Conservation (phyloP, 2,329 filamentous ascomycete species). For the Pyrenochaeta sp. region DNA sequence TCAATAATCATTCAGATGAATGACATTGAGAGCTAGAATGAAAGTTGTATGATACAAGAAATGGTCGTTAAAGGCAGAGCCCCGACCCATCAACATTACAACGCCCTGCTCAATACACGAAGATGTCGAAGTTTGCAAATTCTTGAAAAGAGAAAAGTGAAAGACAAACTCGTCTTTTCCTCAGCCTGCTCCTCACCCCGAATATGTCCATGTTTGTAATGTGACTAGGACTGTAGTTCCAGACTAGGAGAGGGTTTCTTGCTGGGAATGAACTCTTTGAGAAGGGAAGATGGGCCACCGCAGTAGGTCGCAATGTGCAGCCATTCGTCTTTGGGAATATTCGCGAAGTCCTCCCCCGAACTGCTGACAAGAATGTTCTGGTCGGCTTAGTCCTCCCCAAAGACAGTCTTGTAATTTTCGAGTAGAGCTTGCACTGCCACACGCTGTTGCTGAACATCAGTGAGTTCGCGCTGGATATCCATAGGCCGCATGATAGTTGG, state of each 20-base stretch:
- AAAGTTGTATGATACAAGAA: slow-evolving; percentile 20
- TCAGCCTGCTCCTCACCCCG: background rate
- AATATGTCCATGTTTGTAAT: too few species aligned
- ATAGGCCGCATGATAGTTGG: slow-evolving; percentile 95
- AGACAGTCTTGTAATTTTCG: slow-evolving; percentile 86
- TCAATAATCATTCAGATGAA: slow-evolving; percentile 15
- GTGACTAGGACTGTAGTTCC: too few species aligned
- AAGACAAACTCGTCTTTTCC: background rate
- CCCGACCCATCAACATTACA: slow-evolving; percentile 1
- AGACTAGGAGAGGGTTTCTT: too few species aligned
- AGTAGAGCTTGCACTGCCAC: slow-evolving; percentile 90
- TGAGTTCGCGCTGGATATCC: slow-evolving; percentile 92
- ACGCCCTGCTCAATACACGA: slow-evolving; percentile 13
- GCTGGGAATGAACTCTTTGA: too few species aligned
- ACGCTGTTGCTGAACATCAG: slow-evolving; percentile 93
- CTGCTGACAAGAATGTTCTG: background rate
- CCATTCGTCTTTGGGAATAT: too few species aligned
- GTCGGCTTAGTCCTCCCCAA: slow-evolving; percentile 54
- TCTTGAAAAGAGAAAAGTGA: background rate
- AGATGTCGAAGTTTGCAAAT: slow-evolving; percentile 9
- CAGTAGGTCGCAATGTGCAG: too few species aligned
- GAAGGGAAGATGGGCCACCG: too few species aligned
- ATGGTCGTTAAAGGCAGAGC: slow-evolving; percentile 4
- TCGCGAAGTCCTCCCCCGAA: too few species aligned
- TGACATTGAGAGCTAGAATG: slow-evolving; percentile 13